Conservation (phyloP, 1,139 yeast genomes). For the Candida sojae region DNA sequence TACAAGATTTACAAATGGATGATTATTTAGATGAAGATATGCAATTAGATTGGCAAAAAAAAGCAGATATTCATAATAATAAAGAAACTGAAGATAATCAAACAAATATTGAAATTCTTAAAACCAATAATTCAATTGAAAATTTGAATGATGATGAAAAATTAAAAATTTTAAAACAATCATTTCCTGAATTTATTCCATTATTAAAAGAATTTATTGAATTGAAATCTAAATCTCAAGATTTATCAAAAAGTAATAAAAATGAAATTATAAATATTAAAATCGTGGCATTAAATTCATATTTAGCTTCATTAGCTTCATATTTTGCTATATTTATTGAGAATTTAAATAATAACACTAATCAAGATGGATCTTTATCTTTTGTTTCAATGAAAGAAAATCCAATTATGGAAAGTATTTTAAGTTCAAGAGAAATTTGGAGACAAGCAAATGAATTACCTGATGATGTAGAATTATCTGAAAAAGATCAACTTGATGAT, state of each 20-base stretch:
- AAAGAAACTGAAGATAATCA: constrained; percentile 13
- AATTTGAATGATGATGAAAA: constrained; percentile 46
- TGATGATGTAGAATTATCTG: constrained; percentile 8
- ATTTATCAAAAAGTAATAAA: constrained; percentile 23
- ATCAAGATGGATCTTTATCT: constrained; percentile 53
- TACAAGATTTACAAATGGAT: constrained; percentile 75
- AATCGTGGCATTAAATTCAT: constrained; percentile 70
- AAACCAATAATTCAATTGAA: constrained; percentile 32
- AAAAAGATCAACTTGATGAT: constrained; percentile 6
- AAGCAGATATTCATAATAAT: constrained; percentile 32
- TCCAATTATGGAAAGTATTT: constrained; percentile 83
- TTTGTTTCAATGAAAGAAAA: constrained; percentile 76
- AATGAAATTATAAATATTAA: constrained; percentile 50
- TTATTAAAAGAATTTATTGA: constrained; percentile 62
- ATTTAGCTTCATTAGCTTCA: constrained; percentile 70
- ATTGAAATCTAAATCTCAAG: constrained; percentile 44
- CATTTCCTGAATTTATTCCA: constrained; percentile 85
- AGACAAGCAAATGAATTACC: constrained; percentile 66
- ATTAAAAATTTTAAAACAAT: constrained; percentile 49
- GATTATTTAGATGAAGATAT: constrained; percentile 86
- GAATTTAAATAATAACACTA: constrained; percentile 32
- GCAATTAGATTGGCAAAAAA: constrained; percentile 66
- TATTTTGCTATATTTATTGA: constrained; percentile 74
- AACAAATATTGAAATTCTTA: constrained; percentile 20
- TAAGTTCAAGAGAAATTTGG: constrained; percentile 88